Evolutionary conservation across 345 rosid species (phyloP).

Genomic region (Eucalyptus melliodora): DNA sequence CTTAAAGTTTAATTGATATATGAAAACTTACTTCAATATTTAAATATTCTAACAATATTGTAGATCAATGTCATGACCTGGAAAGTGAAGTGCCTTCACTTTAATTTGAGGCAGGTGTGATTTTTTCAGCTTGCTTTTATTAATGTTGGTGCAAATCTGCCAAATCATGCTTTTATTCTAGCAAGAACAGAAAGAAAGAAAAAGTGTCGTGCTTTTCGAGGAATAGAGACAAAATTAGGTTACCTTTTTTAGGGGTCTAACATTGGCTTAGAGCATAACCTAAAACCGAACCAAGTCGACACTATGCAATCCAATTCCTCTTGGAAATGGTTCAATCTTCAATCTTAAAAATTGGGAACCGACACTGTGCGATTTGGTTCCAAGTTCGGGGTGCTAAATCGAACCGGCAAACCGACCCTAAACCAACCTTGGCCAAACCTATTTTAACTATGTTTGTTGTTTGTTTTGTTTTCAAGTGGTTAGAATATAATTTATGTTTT

Average conservation of each 20-base stretch:
- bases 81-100: neutral
- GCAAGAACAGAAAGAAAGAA: neutral
- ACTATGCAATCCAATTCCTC: neutral
- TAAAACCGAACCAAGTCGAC: rapidly evolving
- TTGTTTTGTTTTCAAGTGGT: neutral
- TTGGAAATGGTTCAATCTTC: neutral
- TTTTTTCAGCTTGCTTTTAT: neutral
- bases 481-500: neutral
- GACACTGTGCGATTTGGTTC: rapidly evolving
- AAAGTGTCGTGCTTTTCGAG: neutral
- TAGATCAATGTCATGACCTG: neutral
- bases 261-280: rapidly evolving
- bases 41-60: neutral
- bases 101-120: neutral
- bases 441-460: neutral
- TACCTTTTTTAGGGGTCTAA: neutral
- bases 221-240: neutral
- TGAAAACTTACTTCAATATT: neutral
- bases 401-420: neutral
- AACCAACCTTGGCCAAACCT: neutral
- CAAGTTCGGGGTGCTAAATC: neutral
- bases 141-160: neutral
- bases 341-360: neutral
- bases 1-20: neutral
- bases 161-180: neutral